These are phyloP conservation scores for Monoraphidium neglectum DNA, from an alignment of 139 green algal genomes.

Conservation along the genomic window DNA sequence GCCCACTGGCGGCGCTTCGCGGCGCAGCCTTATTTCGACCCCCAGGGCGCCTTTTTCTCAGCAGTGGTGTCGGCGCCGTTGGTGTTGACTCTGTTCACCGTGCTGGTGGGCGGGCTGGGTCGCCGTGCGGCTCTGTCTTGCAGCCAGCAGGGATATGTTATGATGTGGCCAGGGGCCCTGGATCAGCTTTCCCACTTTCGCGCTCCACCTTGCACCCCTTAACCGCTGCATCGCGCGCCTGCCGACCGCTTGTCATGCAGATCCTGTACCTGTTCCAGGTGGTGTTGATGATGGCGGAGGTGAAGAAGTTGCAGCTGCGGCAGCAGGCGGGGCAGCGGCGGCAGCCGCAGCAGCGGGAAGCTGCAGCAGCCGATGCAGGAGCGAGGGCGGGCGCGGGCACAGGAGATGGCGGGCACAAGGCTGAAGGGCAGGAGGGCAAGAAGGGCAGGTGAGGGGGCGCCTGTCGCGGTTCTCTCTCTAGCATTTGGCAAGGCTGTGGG, in stretches of 20 bases:
- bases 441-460: no score
- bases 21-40: constrained; percentile 59
- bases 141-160: not conserved
- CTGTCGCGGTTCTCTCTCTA: no score
- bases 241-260: not conserved
- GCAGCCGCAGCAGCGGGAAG: not conserved
- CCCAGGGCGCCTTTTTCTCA: constrained; percentile 48
- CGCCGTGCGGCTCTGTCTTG: not conserved
- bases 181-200: not conserved
- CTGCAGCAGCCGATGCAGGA: no score
- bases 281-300: constrained; percentile 14
- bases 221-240: not conserved
- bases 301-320: no score
- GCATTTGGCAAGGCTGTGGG: no score
- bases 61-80: constrained; percentile 49
- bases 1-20: constrained; percentile 51
- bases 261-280: constrained; percentile 20
- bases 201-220: not conserved
- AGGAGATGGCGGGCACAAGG: no score
- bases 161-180: not conserved
- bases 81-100: constrained; percentile 48
- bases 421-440: no score
- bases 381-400: no score
- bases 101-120: constrained; percentile 36
- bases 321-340: constrained; percentile 1